Percentiles rank a stretch among this genome's conserved stretches.
Conservation (phyloP, 805 yeast species). For the Zygosaccharomyces siamensis region DNA sequence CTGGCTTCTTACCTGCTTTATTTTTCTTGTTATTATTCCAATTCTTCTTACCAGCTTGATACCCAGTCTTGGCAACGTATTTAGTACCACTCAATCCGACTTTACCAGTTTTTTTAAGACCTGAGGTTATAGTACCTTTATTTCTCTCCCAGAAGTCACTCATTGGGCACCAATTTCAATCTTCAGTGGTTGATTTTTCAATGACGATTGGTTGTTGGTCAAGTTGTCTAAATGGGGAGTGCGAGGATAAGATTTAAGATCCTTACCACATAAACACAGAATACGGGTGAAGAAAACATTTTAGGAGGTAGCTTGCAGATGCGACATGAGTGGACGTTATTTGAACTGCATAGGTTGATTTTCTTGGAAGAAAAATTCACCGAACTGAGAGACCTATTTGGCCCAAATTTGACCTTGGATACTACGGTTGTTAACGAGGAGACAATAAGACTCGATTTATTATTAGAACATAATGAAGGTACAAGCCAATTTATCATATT, state of each 20-base stretch:
- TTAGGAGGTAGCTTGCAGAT: background rate
- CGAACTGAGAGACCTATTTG: slow-evolving; percentile 3
- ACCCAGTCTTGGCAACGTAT: slow-evolving; percentile 39
- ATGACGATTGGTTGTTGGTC: background rate
- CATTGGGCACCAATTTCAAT: slow-evolving; percentile 17
- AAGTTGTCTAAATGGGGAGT: background rate
- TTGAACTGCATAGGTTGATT: slow-evolving; percentile 6
- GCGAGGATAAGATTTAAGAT: background rate
- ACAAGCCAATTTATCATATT: slow-evolving; percentile 8
- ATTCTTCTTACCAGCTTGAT: slow-evolving; percentile 37
- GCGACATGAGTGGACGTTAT: slow-evolving; percentile 13
- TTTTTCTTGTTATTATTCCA: slow-evolving; percentile 21
- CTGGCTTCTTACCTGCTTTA: slow-evolving; percentile 8
- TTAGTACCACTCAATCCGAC: slow-evolving; percentile 39
- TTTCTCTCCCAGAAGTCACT: slow-evolving; percentile 41
- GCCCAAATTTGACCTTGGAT: slow-evolving; percentile 2
- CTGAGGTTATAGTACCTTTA: slow-evolving; percentile 38
- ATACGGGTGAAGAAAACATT: background rate
- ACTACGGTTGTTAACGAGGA: background rate
- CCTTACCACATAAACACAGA: background rate
- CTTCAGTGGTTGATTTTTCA: background rate
- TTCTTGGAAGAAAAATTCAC: slow-evolving; percentile 1
- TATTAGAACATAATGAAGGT: slow-evolving; percentile 8
- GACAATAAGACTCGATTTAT: slow-evolving; percentile 9
- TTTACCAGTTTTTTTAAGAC: slow-evolving; percentile 36